phyloP scores from a whole-genome alignment of 2,329 filamentous ascomycete genomes.

The Epichloe hybrida region DNA sequence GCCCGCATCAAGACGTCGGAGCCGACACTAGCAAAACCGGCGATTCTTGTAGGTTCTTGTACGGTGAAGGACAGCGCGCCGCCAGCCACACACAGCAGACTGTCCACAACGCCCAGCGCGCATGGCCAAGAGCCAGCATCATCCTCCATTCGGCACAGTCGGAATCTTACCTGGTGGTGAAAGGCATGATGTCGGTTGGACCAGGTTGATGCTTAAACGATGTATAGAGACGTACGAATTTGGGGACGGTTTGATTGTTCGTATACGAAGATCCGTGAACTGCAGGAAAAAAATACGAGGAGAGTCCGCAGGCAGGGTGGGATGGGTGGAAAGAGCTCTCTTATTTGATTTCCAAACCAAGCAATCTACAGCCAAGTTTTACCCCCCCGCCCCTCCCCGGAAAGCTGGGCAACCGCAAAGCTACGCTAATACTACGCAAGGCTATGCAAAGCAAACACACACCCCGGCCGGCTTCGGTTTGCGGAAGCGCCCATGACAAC shows the following conservation, averaged over 20 bases:
- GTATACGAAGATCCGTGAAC: neutral
- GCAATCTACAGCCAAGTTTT: neutral
- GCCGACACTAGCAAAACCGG: neutral
- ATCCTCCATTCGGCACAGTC: neutral
- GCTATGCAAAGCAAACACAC: neutral
- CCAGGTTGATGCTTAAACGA: neutral
- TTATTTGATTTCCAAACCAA: neutral
- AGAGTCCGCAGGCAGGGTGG: neutral
- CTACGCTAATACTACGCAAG: neutral
- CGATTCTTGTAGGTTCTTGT: no score
- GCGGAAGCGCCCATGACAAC: neutral
- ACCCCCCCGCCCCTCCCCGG: neutral
- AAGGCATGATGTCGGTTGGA: conserved; percentile 35
- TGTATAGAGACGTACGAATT: neutral
- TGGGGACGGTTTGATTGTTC: neutral
- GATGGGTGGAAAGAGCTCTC: neutral
- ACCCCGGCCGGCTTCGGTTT: neutral
- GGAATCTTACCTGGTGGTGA: conserved; percentile 41
- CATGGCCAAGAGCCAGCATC: neutral
- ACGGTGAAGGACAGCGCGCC: neutral
- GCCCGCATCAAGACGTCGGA: no score
- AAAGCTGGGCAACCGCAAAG: neutral
- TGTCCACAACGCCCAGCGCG: neutral
- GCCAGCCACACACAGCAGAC: neutral
- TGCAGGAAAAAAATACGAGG: neutral